Conservation (phyloP, 2,329 filamentous ascomycete genomes). For the Hypoxylon sp. region DNA sequence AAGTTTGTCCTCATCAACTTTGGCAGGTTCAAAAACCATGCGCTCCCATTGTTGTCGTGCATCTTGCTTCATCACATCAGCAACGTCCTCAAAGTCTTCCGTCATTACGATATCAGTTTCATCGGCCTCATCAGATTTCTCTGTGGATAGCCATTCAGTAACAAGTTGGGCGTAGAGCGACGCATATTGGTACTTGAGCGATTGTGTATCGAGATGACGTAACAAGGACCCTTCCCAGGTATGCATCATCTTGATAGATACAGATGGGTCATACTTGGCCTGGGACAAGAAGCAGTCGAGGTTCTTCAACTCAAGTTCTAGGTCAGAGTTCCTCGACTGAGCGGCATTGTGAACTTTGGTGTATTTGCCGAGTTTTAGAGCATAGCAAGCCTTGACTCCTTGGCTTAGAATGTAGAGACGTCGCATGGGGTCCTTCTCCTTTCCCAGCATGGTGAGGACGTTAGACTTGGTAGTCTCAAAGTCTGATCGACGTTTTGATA, state of each 20-base stretch:
- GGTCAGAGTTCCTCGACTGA: constrained; percentile 47
- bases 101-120: constrained; percentile 48
- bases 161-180: constrained; percentile 63
- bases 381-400: constrained; percentile 58
- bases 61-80: constrained; percentile 60
- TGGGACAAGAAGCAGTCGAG: constrained; percentile 60
- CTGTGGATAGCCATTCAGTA: constrained; percentile 62
- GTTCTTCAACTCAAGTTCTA: constrained; percentile 58
- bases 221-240: constrained; percentile 57
- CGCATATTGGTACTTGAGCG: constrained; percentile 61
- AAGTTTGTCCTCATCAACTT: constrained; percentile 58
- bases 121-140: constrained; percentile 43
- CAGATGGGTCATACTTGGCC: constrained; percentile 59
- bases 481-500: constrained; percentile 58
- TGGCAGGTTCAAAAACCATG: constrained; percentile 59
- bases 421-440: constrained; percentile 48
- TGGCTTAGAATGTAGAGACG: constrained; percentile 55
- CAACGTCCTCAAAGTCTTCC: constrained; percentile 60
- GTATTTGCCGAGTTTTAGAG: constrained; percentile 52
- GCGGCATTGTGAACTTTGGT: constrained; percentile 47
- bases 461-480: constrained; percentile 57
- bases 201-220: constrained; percentile 59
- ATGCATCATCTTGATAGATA: constrained; percentile 55
- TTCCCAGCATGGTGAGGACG: constrained; percentile 51
- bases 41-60: constrained; percentile 62